Conservation (phyloP, 2,329 filamentous ascomycete genomes). For the Didymellaceae sp. region DNA sequence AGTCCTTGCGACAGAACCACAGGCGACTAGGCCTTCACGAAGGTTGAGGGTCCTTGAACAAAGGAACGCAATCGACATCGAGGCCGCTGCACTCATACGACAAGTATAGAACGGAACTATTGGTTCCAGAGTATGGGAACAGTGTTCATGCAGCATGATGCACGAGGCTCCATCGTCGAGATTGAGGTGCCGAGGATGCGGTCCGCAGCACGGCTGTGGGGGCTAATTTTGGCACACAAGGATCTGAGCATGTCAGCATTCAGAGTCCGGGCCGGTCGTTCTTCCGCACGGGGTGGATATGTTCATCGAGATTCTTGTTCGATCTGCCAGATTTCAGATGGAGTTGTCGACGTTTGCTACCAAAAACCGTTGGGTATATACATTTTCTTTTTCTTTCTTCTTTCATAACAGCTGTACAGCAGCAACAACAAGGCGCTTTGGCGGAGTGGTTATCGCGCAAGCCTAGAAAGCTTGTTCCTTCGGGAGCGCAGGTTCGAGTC, state of each 20-base stretch:
- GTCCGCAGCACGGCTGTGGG: constrained; percentile 8
- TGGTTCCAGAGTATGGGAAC: constrained; percentile 7
- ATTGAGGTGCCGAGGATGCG: constrained; percentile 4
- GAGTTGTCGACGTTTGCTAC: no score
- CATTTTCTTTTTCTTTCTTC: no score
- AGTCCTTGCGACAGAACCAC: neutral
- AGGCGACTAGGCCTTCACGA: neutral
- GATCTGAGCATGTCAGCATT: neutral
- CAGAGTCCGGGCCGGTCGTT: no score
- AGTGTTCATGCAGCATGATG: constrained; percentile 2
- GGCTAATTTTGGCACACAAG: constrained; percentile 15
- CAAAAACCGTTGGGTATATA: no score
- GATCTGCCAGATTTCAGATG: no score
- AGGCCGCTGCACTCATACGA: constrained; percentile 1
- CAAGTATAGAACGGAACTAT: constrained; percentile 18
- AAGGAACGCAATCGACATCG: neutral
- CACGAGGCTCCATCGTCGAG: constrained; percentile 7
- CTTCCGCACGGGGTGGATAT: no score
- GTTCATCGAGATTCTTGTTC: no score
- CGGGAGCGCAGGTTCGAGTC: constrained; percentile 52
- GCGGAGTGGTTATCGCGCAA: constrained; percentile 53
- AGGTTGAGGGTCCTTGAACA: no score
- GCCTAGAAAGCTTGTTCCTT: constrained; percentile 54
- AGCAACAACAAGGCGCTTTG: no score
- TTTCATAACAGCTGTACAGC: no score